Evolutionary conservation across 768 basidiomycete species (phyloP), one percentile per base, ranked within the genome.

Genomic region (Pleurotus sapidus): DNA sequence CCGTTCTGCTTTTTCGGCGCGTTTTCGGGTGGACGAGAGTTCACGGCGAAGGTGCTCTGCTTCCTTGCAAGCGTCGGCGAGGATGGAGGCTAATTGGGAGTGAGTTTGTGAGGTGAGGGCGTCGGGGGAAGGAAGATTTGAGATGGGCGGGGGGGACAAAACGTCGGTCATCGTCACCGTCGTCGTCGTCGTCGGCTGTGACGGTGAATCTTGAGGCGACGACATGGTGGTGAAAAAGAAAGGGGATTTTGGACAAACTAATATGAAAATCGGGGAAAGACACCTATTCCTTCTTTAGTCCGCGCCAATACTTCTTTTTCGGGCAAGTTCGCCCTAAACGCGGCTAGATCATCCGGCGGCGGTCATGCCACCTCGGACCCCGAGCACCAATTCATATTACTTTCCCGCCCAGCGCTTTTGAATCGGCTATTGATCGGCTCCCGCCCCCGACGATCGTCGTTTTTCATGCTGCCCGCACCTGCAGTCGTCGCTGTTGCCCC

Each of bases 81-180:
- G 83, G 48, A 88, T 77, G 5, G 73, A 62, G 12, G 86, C 85
- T 64, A 88, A 83, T 57, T 81, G 77, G 1, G 83, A 71, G 61
- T 83, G 75, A 15, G 77, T 76, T 24, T 70, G 67, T 4, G 58
- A 24, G 25, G 60, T 45, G 8, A 63, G 39, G 24, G 65, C 8
- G 15, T 59, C 56, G 17, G 65, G 42, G 3, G 59, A 42, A 17
- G 51, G 48, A 38, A 40, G 15, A 18, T 39, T 17, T 20, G 39
- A 47, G 20, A 15, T 37, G 46, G 42, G 47, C 39, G 55, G 56
- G 30, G 30, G 30, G 23, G 59, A 59, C 9, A 40, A 45, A 15
- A 47, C 7, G 23, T 59, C 58, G 38, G 15, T 57, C 46, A n/a
- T 23, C 4, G 15, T 45, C 23, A n/a, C 20, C 9, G n/a, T 24